Conservation (phyloP, 2,329 filamentous ascomycete species). For the Colletotrichum trifolii region DNA sequence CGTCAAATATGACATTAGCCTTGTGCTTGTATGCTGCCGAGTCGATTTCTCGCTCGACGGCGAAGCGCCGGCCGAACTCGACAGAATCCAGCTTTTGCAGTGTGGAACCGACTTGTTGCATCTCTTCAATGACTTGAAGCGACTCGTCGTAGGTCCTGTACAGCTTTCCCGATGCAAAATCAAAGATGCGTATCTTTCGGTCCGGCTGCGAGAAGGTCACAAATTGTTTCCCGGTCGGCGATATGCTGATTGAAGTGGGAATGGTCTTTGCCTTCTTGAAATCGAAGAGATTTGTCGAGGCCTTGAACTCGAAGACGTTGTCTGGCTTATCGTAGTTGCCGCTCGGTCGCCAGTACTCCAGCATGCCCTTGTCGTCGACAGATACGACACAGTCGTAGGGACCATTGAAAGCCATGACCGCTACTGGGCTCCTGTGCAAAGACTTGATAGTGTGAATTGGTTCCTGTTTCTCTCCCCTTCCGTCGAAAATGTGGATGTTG, state of each 20-base stretch:
- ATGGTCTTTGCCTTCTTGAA: slow-evolving; percentile 95
- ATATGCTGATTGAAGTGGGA: slow-evolving; percentile 84
- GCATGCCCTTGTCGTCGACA: slow-evolving; percentile 88
- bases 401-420: slow-evolving; percentile 90
- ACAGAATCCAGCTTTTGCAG: slow-evolving; percentile 85
- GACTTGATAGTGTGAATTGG: slow-evolving; percentile 82
- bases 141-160: slow-evolving; percentile 96
- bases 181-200: slow-evolving; percentile 91
- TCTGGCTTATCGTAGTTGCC: slow-evolving; percentile 89
- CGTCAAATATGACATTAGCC: slow-evolving; percentile 92
- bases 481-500: slow-evolving; percentile 86
- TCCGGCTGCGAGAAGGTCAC: slow-evolving; percentile 93
- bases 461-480: slow-evolving; percentile 80
- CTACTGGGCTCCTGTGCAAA: slow-evolving; percentile 85
- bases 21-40: slow-evolving; percentile 73
- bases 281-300: slow-evolving; percentile 92
- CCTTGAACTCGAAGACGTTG: slow-evolving; percentile 92
- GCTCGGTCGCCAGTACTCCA: slow-evolving; percentile 94
- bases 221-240: slow-evolving; percentile 86
- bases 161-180: slow-evolving; percentile 89
- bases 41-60: slow-evolving; percentile 87
- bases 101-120: slow-evolving; percentile 93
- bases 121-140: slow-evolving; percentile 85
- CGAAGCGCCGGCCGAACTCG: slow-evolving; percentile 90
- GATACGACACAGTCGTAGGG: slow-evolving; percentile 91